Evolutionary conservation across 352 stramenopile species (phyloP).

Genomic region (Pythium plurisporium): DNA sequence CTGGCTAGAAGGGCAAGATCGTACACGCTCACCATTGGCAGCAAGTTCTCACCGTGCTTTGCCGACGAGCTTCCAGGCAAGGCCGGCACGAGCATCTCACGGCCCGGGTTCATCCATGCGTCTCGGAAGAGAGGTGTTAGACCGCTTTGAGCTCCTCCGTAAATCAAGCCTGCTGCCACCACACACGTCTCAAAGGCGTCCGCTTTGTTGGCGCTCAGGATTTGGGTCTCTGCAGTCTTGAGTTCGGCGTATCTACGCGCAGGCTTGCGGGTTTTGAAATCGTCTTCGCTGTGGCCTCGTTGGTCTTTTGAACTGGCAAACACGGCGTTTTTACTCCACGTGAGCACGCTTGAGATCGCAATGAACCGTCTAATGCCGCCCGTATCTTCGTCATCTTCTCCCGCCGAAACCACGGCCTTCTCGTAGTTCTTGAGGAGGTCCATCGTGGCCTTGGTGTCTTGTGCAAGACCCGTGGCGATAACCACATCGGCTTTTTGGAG

Average conservation of each 20-base stretch:
- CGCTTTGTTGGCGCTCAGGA: slow-evolving; percentile 56
- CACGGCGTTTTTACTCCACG: slow-evolving; percentile 69
- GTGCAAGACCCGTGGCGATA: slow-evolving; percentile 40
- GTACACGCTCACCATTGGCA: slow-evolving; percentile 84
- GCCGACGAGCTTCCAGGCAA: slow-evolving; percentile 28
- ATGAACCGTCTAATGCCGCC: slow-evolving; percentile 60
- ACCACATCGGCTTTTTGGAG: slow-evolving; percentile 53
- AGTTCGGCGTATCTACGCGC: slow-evolving; percentile 64
- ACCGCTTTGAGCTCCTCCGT: slow-evolving; percentile 67
- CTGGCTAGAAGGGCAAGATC: slow-evolving; percentile 63
- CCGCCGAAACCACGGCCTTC: slow-evolving; percentile 28
- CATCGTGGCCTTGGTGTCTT: slow-evolving; percentile 52
- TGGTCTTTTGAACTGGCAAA: slow-evolving; percentile 36
- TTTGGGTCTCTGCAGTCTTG: slow-evolving; percentile 81
- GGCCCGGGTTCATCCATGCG: slow-evolving; percentile 62
- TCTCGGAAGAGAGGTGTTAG: slow-evolving; percentile 66
- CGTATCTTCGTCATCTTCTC: slow-evolving; percentile 33
- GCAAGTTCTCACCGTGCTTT: slow-evolving; percentile 46
- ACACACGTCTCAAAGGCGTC: slow-evolving; percentile 73
- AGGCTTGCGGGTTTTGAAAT: slow-evolving; percentile 77
- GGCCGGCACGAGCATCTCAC: slow-evolving; percentile 55
- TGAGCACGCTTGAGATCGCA: slow-evolving; percentile 68
- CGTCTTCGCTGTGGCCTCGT: slow-evolving; percentile 55
- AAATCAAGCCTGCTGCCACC: slow-evolving; percentile 67
- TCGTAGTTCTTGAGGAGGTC: slow-evolving; percentile 67